Conservation (phyloP, 23 red algal genomes). For the Gracilaria caudata region DNA sequence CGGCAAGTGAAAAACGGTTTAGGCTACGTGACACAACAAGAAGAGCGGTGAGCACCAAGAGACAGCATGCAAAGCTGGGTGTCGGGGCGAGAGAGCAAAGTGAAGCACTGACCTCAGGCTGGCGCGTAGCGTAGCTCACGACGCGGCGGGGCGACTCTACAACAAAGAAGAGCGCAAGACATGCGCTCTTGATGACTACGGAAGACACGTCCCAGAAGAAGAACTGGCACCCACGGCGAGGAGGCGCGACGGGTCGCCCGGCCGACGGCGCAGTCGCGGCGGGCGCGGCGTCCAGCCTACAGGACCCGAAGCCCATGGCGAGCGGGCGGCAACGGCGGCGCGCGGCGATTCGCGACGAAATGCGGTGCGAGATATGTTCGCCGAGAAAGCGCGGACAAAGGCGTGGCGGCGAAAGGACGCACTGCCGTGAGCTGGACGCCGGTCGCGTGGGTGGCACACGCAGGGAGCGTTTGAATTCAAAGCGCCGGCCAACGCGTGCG, state of each 20-base stretch:
- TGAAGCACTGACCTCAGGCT: slow-evolving; percentile 3
- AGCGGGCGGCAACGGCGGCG: not conserved
- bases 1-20: slow-evolving; percentile 37
- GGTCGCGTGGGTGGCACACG: not conserved
- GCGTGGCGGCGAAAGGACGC: too few species aligned
- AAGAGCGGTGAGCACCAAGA: not conserved
- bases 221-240: not conserved
- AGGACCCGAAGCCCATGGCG: slow-evolving; percentile 26
- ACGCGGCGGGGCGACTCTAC: slow-evolving; percentile 49
- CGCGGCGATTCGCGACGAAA: too few species aligned
- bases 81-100: not conserved
- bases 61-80: too few species aligned
- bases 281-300: not conserved
- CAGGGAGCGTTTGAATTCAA: slow-evolving; percentile 1
- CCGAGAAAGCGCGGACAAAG: too few species aligned
- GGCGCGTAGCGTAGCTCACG: not conserved
- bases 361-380: too few species aligned
- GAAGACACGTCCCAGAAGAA: slow-evolving; percentile 67
- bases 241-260: not conserved
- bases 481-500: not conserved
- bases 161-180: slow-evolving; percentile 45
- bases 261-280: not conserved
- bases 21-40: slow-evolving; percentile 5
- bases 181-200: slow-evolving; percentile 15
- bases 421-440: not conserved